Percentiles rank a stretch among this genome's conserved stretches.
Conservation (phyloP, 228 moss, liverwort and hornwort genomes). For the Sphagnum magellanicum region DNA sequence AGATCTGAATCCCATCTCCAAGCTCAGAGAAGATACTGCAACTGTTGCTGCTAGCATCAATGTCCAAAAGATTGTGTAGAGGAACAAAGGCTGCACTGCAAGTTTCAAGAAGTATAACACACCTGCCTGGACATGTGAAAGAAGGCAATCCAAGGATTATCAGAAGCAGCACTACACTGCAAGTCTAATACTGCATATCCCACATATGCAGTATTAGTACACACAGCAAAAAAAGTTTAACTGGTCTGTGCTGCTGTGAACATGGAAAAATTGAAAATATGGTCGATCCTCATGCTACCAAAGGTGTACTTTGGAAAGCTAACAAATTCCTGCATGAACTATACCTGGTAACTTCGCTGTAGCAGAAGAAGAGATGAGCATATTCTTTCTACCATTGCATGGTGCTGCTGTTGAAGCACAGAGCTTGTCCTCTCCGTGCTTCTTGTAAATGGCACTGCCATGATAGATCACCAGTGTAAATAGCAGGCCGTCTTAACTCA, state of each 20-base stretch:
- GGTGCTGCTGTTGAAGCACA: constrained; percentile 33
- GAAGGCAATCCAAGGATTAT: background rate
- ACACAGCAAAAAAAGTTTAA: background rate
- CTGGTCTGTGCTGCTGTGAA: background rate
- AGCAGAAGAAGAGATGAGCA: constrained; percentile 30
- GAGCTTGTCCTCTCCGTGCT: constrained; percentile 23
- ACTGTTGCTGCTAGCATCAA: constrained; percentile 41
- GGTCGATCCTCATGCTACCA: background rate
- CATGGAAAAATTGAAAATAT: background rate
- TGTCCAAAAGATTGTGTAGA: constrained; percentile 54
- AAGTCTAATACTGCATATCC: background rate
- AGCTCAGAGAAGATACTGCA: constrained; percentile 39
- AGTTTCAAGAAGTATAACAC: constrained; percentile 30
- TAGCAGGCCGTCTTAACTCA: background rate
- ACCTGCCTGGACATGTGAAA: constrained; percentile 19
- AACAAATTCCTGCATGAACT: background rate
- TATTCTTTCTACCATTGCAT: constrained; percentile 35
- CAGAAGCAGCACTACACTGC: background rate
- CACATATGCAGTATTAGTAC: background rate
- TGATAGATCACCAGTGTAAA: constrained; percentile 29
- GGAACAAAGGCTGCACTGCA: constrained; percentile 35
- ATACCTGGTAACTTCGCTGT: constrained; percentile 36
- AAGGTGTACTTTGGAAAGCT: background rate
- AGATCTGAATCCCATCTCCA: constrained; percentile 50
- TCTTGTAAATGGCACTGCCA: constrained; percentile 21